Conservation (phyloP, 345 rosid genomes). For the Passiflora organensis region DNA sequence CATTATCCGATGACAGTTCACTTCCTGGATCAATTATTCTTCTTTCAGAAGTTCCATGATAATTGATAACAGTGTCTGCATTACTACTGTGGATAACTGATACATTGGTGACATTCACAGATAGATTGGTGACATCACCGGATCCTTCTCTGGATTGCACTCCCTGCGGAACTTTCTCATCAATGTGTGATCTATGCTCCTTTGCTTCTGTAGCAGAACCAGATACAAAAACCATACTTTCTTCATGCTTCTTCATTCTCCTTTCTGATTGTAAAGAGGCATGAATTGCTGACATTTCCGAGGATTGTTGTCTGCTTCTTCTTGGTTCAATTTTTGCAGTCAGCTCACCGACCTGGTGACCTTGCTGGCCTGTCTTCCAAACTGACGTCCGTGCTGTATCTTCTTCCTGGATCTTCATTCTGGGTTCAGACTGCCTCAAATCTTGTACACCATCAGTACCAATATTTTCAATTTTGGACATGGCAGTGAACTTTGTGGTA, state of each 20-base stretch:
- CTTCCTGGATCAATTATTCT: slow-evolving; percentile 40
- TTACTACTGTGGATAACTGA: slow-evolving; percentile 32
- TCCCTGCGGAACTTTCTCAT: slow-evolving; percentile 31
- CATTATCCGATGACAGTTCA: slow-evolving; percentile 12
- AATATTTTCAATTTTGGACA: slow-evolving; percentile 29
- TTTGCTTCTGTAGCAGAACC: slow-evolving; percentile 30
- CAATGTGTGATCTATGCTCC: slow-evolving; percentile 29
- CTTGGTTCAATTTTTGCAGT: slow-evolving; percentile 28
- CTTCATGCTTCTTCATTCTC: slow-evolving; percentile 35
- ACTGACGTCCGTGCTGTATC: slow-evolving; percentile 27
- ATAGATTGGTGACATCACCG: slow-evolving; percentile 17
- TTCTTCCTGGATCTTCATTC: slow-evolving; percentile 36
- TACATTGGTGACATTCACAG: slow-evolving; percentile 25
- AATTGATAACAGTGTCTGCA: slow-evolving; percentile 27
- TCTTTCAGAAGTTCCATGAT: slow-evolving; percentile 37
- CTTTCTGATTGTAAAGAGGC: slow-evolving; percentile 34
- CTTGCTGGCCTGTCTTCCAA: slow-evolving; percentile 26
- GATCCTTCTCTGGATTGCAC: slow-evolving; percentile 39
- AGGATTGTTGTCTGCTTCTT: slow-evolving; percentile 29
- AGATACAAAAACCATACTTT: slow-evolving; percentile 23
- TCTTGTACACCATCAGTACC: slow-evolving; percentile 35
- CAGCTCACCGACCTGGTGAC: slow-evolving; percentile 28
- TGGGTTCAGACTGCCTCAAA: slow-evolving; percentile 39
- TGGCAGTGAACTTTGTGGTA: slow-evolving; percentile 26
- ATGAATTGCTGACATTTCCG: slow-evolving; percentile 30